phyloP scores from a whole-genome alignment of 2,329 filamentous ascomycete species.

The Fusarium sp. region DNA sequence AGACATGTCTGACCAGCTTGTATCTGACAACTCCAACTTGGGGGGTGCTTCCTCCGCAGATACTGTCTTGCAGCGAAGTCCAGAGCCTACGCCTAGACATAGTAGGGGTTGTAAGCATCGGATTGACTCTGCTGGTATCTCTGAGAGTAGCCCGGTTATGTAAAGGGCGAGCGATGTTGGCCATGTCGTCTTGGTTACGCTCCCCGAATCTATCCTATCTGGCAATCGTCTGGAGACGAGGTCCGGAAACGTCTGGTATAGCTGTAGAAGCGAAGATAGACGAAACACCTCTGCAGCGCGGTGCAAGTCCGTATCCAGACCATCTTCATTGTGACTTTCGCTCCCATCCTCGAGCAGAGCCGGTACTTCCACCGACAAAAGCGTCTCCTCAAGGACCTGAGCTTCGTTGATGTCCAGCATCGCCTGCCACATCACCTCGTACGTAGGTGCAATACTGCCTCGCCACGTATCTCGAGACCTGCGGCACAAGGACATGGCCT shows the following conservation, averaged over 20 bases:
- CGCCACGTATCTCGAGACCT: conserved; percentile 36
- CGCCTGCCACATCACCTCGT: conserved; percentile 37
- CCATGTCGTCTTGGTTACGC: conserved; percentile 23
- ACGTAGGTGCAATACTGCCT: conserved; percentile 31
- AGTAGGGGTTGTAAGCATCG: conserved; percentile 24
- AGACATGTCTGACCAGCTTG: neutral
- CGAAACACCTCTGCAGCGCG: conserved; percentile 54
- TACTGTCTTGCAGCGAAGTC: conserved; percentile 19
- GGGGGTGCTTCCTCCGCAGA: conserved; percentile 7
- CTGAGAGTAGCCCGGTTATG: conserved; percentile 14
- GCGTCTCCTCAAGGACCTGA: conserved; percentile 31
- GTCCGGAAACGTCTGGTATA: conserved; percentile 55
- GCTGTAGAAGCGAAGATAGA: conserved; percentile 52
- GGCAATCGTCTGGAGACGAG: conserved; percentile 48
- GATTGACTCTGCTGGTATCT: conserved; percentile 21
- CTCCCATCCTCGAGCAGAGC: conserved; percentile 9
- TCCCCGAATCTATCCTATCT: conserved; percentile 5
- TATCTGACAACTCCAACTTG: conserved; percentile 1
- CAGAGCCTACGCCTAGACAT: conserved; percentile 23
- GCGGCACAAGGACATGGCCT: conserved; percentile 37
- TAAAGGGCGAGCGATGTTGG: conserved; percentile 31
- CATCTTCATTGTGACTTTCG: neutral
- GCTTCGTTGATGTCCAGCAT: conserved; percentile 37
- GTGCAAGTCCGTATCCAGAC: conserved; percentile 44
- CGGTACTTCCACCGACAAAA: conserved; percentile 31